Evolutionary conservation across 1,139 yeast species (phyloP).

Genomic region (Sugiyamaella novakii): DNA sequence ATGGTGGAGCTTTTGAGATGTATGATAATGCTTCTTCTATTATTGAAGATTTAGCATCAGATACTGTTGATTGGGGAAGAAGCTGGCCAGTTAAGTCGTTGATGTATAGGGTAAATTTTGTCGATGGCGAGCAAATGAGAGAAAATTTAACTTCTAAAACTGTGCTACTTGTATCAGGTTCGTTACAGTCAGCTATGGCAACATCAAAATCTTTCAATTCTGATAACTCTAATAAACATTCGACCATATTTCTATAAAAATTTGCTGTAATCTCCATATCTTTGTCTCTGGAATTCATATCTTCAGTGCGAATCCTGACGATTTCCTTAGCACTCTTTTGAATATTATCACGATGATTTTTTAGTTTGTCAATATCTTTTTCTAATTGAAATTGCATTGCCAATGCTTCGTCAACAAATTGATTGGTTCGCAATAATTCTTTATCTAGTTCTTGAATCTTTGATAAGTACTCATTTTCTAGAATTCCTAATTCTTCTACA

Average conservation of each 20-base stretch:
- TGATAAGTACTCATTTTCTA: slow-evolving; percentile 22
- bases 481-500: slow-evolving; percentile 31
- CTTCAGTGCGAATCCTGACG: slow-evolving; percentile 23
- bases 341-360: slow-evolving; percentile 18
- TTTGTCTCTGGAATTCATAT: slow-evolving; percentile 25
- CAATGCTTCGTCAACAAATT: slow-evolving; percentile 14
- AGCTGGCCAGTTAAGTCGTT: slow-evolving; percentile 14
- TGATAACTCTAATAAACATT: slow-evolving; percentile 22
- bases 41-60: background rate
- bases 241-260: slow-evolving; percentile 30
- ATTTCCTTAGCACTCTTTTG: slow-evolving; percentile 24
- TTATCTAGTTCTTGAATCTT: slow-evolving; percentile 52
- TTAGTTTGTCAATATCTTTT: slow-evolving; percentile 34
- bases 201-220: slow-evolving; percentile 22
- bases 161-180: background rate
- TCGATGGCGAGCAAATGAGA: slow-evolving; percentile 1
- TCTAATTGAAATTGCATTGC: slow-evolving; percentile 45
- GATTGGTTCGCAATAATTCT: slow-evolving; percentile 30
- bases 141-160: slow-evolving; percentile 6
- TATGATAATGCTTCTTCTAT: slow-evolving; percentile 3
- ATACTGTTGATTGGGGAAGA: slow-evolving; percentile 5
- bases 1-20: slow-evolving; percentile 9
- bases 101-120: slow-evolving; percentile 1
- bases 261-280: slow-evolving; percentile 32
- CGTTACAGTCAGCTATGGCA: background rate